A percentile compares a stretch with the other conserved stretches of the same genome.
Conservation (phyloP, 2,329 filamentous ascomycete genomes). For the Pseudogymnoascus sp. region DNA sequence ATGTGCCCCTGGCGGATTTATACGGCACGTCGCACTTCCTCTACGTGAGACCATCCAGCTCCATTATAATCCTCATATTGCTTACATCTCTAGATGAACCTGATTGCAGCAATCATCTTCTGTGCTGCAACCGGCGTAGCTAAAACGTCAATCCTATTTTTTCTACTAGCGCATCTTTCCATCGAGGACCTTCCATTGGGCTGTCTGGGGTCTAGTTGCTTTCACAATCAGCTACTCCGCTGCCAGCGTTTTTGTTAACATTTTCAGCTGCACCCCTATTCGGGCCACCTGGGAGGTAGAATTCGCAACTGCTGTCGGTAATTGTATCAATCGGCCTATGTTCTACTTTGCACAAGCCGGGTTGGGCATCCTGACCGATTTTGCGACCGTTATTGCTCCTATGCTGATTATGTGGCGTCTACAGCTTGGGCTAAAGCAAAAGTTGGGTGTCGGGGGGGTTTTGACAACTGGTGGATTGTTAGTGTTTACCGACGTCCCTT, state of each 20-base stretch:
- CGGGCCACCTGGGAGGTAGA: slow-evolving; percentile 23
- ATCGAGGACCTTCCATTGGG: slow-evolving; percentile 18
- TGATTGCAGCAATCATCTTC: slow-evolving; percentile 20
- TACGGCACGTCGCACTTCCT: slow-evolving; percentile 11
- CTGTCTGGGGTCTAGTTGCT: slow-evolving; percentile 21
- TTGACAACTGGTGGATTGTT: slow-evolving; percentile 16
- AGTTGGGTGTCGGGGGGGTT: slow-evolving; percentile 35
- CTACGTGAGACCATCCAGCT: neutral
- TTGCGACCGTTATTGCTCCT: slow-evolving; percentile 30
- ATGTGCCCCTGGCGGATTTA: slow-evolving; percentile 16
- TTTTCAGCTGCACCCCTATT: slow-evolving; percentile 26
- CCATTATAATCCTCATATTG: slow-evolving; percentile 10
- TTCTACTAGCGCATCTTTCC: slow-evolving; percentile 27
- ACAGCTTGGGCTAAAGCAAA: slow-evolving; percentile 36
- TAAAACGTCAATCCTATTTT: slow-evolving; percentile 24
- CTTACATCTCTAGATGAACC: slow-evolving; percentile 15
- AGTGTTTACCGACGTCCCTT: slow-evolving; percentile 24
- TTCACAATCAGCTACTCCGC: slow-evolving; percentile 22
- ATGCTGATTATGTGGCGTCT: slow-evolving; percentile 39
- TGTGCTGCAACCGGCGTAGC: slow-evolving; percentile 21
- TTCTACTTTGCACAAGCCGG: slow-evolving; percentile 26
- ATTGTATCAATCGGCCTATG: slow-evolving; percentile 24
- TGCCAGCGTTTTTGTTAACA: slow-evolving; percentile 23
- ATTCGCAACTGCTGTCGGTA: slow-evolving; percentile 17
- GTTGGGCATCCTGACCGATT: slow-evolving; percentile 24